A percentile compares a stretch with the other conserved stretches of the same genome.
Conservation (phyloP, 495 filamentous ascomycete genomes). For the Penicillium paradoxum region DNA sequence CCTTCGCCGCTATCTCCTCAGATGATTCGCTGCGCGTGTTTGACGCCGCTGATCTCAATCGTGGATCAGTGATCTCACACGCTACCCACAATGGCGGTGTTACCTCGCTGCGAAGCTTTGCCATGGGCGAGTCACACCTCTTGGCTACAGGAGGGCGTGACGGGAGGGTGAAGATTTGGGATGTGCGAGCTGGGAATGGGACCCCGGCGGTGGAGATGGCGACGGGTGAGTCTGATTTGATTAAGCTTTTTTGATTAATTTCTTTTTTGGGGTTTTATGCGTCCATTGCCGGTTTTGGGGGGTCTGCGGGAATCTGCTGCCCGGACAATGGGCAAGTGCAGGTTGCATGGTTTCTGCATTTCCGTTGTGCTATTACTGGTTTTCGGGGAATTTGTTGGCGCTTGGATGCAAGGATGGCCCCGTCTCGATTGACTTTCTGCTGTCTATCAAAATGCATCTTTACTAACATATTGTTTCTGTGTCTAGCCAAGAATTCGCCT, state of each 20-base stretch:
- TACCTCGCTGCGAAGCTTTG: conserved; percentile 39
- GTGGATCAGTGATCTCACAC: conserved; percentile 27
- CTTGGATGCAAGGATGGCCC: conserved; percentile 2
- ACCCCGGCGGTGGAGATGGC: conserved; percentile 33
- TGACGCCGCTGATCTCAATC: conserved; percentile 36
- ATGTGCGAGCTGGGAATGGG: conserved; percentile 31
- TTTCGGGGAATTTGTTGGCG: conserved; percentile 13
- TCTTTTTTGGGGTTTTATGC: conserved; percentile 2
- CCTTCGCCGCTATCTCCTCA: conserved; percentile 51
- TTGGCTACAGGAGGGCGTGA: conserved; percentile 46
- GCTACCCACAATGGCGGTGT: conserved; percentile 42
- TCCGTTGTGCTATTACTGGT: conserved; percentile 1
- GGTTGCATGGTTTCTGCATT: conserved; percentile 1
- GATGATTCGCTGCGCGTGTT: conserved; percentile 52
- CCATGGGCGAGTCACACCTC: conserved; percentile 25
- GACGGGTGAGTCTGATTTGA: conserved; percentile 30
- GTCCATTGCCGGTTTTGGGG: conserved; percentile 1
- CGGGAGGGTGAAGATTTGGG: conserved; percentile 45
- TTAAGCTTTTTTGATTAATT: conserved; percentile 3
- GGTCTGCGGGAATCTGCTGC: neutral
- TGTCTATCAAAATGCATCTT: neutral
- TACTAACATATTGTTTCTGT: conserved; percentile 1
- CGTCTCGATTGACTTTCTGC: neutral
- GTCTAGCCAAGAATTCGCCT: conserved; percentile 41
- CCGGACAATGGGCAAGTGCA: neutral